These are phyloP conservation scores for Acanthamoeba royreba DNA, from an alignment of 208 protist species.

Conservation along the genomic window DNA sequence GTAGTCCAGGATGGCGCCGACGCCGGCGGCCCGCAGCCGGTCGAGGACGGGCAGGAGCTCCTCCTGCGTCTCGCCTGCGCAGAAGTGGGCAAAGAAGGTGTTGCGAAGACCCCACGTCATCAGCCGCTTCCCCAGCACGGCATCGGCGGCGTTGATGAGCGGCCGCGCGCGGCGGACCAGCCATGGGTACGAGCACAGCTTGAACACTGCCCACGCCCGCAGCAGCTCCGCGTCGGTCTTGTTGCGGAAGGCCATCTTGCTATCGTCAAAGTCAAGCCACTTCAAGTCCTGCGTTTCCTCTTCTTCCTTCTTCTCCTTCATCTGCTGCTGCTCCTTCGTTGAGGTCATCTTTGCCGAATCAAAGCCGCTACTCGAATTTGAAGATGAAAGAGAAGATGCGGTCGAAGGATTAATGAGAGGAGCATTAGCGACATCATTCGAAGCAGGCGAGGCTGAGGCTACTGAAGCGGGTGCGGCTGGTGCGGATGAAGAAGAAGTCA, in stretches of 20 bases:
- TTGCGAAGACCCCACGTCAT: slow-evolving; percentile 73
- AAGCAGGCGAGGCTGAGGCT: too few relatives aligned
- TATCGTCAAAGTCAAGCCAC: slow-evolving; percentile 51
- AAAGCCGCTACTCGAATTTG: too few relatives aligned
- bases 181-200: slow-evolving; percentile 69
- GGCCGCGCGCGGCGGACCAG: slow-evolving; percentile 82
- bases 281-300: too few relatives aligned
- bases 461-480: too few relatives aligned
- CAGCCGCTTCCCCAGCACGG: slow-evolving; percentile 45
- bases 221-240: slow-evolving; percentile 58
- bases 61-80: slow-evolving; percentile 89
- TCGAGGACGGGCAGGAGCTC: slow-evolving; percentile 84
- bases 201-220: slow-evolving; percentile 43
- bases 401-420: too few relatives aligned
- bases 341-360: too few relatives aligned
- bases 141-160: slow-evolving; percentile 85
- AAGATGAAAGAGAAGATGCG: too few relatives aligned
- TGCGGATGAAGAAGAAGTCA: too few relatives aligned
- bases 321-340: too few relatives aligned
- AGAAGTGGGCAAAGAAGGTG: slow-evolving; percentile 93
- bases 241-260: slow-evolving; percentile 22
- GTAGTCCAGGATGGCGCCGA: slow-evolving; percentile 93
- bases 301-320: too few relatives aligned
- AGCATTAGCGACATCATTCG: too few relatives aligned
- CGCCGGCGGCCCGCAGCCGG: slow-evolving; percentile 76